phyloP scores from a whole-genome alignment of 306 rosid species.

The Malus fusca region DNA sequence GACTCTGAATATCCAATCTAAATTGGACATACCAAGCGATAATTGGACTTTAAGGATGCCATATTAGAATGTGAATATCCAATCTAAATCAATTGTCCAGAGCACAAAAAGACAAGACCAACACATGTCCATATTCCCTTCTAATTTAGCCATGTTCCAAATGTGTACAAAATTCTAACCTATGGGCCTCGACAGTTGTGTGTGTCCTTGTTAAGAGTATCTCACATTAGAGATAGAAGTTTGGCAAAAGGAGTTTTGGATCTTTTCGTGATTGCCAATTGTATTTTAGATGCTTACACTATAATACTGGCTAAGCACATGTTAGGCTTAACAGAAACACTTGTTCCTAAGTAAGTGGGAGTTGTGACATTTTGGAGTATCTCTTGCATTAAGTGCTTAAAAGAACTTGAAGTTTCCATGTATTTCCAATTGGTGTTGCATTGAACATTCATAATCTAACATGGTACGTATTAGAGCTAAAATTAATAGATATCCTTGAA shows the following conservation, averaged over 20 bases:
- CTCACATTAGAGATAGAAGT: neutral
- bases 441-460: neutral
- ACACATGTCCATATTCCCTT: neutral
- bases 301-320: neutral
- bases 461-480: neutral
- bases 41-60: no score
- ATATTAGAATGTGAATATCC: neutral
- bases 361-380: neutral
- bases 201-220: neutral
- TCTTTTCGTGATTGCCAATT: neutral
- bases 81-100: neutral
- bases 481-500: neutral
- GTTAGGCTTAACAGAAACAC: no score
- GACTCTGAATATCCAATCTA: neutral
- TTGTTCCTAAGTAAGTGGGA: neutral
- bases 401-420: neutral
- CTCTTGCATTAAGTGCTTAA: no score
- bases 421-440: neutral
- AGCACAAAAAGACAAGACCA: neutral
- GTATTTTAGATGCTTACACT: neutral
- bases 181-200: neutral
- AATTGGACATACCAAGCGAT: no score
- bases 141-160: neutral
- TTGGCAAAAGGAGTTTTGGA: neutral
- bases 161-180: no score